Base-by-base conservation (phyloP, 805 yeast species). In the Nakazawaea pomicola region DNA sequence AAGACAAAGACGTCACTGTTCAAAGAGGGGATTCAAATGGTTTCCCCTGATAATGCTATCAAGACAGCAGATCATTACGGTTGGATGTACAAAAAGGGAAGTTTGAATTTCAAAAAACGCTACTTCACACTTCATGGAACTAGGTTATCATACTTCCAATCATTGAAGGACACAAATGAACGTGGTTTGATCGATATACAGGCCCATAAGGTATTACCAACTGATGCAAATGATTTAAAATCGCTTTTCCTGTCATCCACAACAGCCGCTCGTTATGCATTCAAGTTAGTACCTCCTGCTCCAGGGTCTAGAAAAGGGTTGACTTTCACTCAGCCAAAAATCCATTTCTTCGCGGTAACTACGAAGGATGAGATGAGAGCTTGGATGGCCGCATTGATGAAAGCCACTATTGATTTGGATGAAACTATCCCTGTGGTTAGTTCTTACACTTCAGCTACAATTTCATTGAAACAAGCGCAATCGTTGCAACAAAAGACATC, bases 241-340 rank as follows among this genome's bases (percentile, higher is more conserved):
- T 86, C 96, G 0, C 63, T 91, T 35, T 86, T 86, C 60, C 97
- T 98, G 0, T 93, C 96, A 0, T 80, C 91, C 24, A 83, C 95
- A 3, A 96, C 97, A 7, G 82, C 85, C 33, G 98, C 98, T n/a
- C 72, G 95, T 30, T 86, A 78, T 57, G 88, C 96, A 54, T 91
- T 93, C 68, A 90, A 90, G 60, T 60, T 93, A 10, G 78, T 90
- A 3, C 99, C 99, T 8, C 99, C 99, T 0, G 95, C 95, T 2
- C 98, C 98, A 0, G 99, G 99, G 0, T 86, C 91, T 40, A 81
- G 83, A 49, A 91, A 90, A 63, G 98, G 98, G 0, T 75, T 93
- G 43, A 90, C 96, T 0, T 93, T 93, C 60, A 93, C 99, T 0
- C 96, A 90, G 49, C 99, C 96, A 21, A 87, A 89, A 50, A 85